Evolutionary conservation across 2,329 filamentous ascomycete genomes (phyloP), one percentile per base, ranked within the genome.

Genomic region (Beauveria sp.): DNA sequence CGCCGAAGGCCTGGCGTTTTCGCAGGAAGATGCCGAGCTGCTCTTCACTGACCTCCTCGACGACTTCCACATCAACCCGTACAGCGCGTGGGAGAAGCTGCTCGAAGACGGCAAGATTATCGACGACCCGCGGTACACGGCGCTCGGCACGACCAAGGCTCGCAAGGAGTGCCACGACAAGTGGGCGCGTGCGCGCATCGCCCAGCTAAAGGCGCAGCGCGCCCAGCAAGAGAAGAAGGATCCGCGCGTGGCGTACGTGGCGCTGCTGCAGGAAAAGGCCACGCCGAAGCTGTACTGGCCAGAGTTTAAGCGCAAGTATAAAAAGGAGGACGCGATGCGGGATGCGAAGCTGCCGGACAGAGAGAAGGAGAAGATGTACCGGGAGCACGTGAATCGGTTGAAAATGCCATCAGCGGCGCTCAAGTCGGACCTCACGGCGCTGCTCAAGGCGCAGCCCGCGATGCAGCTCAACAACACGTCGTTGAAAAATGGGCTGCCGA

Each of bases 251-350:
- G 86, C 88, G 1, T 99, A 96, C 72, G 77, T 98, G 63, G 82
- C 84, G 0, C 89, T 99, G 65, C 78, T 99, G 34, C 86, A 93
- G 65, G 84, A 88, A 54, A 84, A 91, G 66, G 93, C 93, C 0
- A 95, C 88, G 0, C 88, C 91, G 0, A 98, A 96, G 75, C 81
- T 99, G 1, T 99, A 96, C 79, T 99, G 95, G 95, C 88, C 91
- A 0, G 95, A 99, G 72, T 99, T 99, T 75, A 91, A 90, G 68
- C 82, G 95, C 40, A 99, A 97, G 71, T 95, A 86, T 74, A 89
- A 88, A 66, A 93, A 89, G 66, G 92, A 96, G 65, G 74, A 83
- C 0, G 83, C 87, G 58, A 92, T 99, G 89, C 89, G 87, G 63
- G 89, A 93, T 63, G 78, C 84, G 34, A 83, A 80, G 56, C 78